phyloP scores from a whole-genome alignment of 2,329 filamentous ascomycete genomes.

The Cladosporium velox region DNA sequence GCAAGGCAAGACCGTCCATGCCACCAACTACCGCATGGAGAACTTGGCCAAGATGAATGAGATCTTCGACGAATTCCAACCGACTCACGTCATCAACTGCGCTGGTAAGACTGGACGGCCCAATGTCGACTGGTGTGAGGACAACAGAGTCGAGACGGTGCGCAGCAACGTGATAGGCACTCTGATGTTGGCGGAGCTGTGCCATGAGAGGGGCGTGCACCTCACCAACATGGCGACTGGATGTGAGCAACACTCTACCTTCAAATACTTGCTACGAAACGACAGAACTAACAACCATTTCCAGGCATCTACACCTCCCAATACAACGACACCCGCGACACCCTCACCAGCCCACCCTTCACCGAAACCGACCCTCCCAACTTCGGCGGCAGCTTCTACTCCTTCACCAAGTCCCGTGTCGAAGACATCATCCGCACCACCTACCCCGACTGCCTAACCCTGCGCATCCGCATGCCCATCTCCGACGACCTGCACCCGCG shows the following conservation, averaged over 20 bases:
- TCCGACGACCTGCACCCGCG: conserved; percentile 66
- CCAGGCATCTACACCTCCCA: conserved; percentile 33
- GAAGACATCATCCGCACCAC: conserved; percentile 65
- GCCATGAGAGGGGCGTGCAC: conserved; percentile 61
- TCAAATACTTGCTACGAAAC: background rate
- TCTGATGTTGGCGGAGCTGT: conserved; percentile 63
- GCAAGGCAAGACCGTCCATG: conserved; percentile 62
- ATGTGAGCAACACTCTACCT: conserved; percentile 45
- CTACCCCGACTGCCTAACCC: conserved; percentile 63
- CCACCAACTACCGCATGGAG: conserved; percentile 67
- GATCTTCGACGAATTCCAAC: conserved; percentile 60
- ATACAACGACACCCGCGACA: conserved; percentile 50
- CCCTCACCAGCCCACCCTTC: conserved; percentile 61
- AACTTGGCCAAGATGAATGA: conserved; percentile 58
- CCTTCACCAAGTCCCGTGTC: conserved; percentile 65
- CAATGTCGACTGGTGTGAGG: conserved; percentile 72
- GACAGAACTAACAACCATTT: background rate
- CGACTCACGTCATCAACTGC: conserved; percentile 67
- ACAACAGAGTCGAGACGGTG: conserved; percentile 67
- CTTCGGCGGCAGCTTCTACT: conserved; percentile 69
- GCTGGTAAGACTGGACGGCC: conserved; percentile 67
- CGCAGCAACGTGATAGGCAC: conserved; percentile 68
- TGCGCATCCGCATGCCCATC: conserved; percentile 69
- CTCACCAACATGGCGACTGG: conserved; percentile 68
- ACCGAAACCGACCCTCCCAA: conserved; percentile 64